Evolutionary conservation across 2,329 filamentous ascomycete species (phyloP).

Genomic region (Penicillium thymicola): DNA sequence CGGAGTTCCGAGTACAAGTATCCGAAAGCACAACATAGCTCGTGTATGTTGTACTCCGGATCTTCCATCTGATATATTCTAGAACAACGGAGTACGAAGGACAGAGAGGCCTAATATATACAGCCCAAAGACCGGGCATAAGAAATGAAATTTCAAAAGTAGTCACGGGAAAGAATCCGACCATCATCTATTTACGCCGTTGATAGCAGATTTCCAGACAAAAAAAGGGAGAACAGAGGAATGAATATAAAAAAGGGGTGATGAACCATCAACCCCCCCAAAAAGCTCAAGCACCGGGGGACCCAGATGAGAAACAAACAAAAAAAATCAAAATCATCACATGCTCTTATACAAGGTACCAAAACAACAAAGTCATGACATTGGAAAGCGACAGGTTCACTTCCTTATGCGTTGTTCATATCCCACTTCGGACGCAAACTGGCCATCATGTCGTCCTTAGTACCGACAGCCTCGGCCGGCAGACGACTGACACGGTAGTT

Average conservation of each 20-base stretch:
- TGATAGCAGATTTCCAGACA: neutral
- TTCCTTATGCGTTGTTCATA: conserved; percentile 36
- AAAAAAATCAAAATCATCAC: conserved; percentile 21
- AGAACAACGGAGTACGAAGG: neutral
- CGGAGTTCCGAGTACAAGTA: neutral
- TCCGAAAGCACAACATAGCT: neutral
- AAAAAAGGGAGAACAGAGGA: neutral
- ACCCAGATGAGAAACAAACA: conserved; percentile 7
- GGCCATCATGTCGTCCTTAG: conserved; percentile 62
- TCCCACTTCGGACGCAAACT: conserved; percentile 58
- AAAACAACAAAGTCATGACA: conserved; percentile 19
- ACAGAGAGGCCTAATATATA: conserved; percentile 1
- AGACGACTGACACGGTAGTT: conserved; percentile 84
- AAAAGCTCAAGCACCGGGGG: neutral
- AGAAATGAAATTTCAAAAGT: conserved; percentile 3
- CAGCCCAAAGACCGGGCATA: conserved; percentile 1
- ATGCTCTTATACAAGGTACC: conserved; percentile 10
- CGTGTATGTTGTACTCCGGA: neutral
- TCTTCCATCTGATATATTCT: neutral
- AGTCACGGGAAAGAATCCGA: neutral
- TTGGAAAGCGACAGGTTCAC: neutral
- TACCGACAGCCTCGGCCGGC: conserved; percentile 77
- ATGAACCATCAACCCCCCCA: neutral
- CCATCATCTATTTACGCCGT: conserved; percentile 10
- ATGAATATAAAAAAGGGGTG: conserved; percentile 7